Percentiles rank a stretch among this genome's conserved stretches.
phyloP scores from a whole-genome alignment of 306 rosid genomes.

The Pterocarpus macrocarpus region DNA sequence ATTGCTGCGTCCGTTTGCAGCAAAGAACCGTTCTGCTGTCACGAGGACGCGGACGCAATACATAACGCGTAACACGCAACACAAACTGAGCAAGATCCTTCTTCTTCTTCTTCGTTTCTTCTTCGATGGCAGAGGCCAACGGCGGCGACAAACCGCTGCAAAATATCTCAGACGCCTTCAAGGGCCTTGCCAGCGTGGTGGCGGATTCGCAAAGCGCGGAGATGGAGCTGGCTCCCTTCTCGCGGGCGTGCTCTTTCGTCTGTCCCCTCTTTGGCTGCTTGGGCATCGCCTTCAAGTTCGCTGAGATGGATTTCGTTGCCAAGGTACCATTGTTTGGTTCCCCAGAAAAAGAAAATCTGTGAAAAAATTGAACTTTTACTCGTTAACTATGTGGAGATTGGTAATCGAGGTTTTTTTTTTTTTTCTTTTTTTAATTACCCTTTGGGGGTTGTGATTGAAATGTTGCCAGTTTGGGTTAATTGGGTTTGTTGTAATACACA shows the following conservation, averaged over 20 bases:
- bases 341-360: not conserved
- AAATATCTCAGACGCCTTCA: slow-evolving; percentile 73
- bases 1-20: not conserved
- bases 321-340: slow-evolving; percentile 59
- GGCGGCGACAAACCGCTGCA: slow-evolving; percentile 59
- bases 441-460: not conserved
- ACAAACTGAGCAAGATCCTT: not conserved
- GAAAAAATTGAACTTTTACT: not conserved
- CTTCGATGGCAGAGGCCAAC: slow-evolving; percentile 59
- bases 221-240: slow-evolving; percentile 72
- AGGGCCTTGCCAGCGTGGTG: slow-evolving; percentile 61
- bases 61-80: not conserved
- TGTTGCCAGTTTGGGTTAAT: not conserved
- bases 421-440: not conserved
- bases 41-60: not conserved
- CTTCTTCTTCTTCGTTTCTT: not conserved
- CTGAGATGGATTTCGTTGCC: slow-evolving; percentile 87
- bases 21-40: not conserved
- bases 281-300: slow-evolving; percentile 96
- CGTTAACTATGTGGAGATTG: not conserved
- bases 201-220: slow-evolving; percentile 58
- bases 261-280: slow-evolving; percentile 91
- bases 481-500: not conserved
- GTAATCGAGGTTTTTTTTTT: not conserved
- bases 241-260: slow-evolving; percentile 78